Conservation (phyloP, 176 grass and related monocot species). For the Phoenix roebelenii region DNA sequence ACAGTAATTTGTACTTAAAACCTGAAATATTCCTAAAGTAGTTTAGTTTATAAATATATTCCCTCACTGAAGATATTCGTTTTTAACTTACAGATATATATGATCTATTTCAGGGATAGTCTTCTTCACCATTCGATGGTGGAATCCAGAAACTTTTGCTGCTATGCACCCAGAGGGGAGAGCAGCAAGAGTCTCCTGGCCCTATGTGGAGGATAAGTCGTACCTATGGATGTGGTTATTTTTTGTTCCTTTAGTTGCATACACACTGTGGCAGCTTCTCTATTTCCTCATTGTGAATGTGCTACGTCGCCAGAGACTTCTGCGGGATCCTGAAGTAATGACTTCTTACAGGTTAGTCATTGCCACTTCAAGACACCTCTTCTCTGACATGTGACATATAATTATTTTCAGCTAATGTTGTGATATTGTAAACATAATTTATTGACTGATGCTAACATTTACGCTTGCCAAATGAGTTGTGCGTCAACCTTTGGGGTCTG, state of each 20-base stretch:
- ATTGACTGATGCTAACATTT: too few species aligned
- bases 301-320: constrained; percentile 67
- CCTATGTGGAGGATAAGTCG: constrained; percentile 83
- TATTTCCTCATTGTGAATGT: constrained; percentile 90
- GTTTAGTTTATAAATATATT: too few species aligned
- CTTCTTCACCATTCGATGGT: constrained; percentile 95
- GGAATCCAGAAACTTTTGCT: constrained; percentile 92
- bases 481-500: too few species aligned
- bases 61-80: not conserved
- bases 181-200: constrained; percentile 77
- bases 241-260: constrained; percentile 88
- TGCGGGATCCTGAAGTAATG: constrained; percentile 95
- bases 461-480: too few species aligned
- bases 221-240: constrained; percentile 94
- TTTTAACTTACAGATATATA: not conserved
- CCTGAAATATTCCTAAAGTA: not conserved
- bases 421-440: too few species aligned
- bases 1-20: not conserved
- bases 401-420: too few species aligned
- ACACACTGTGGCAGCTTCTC: constrained; percentile 84
- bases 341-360: constrained; percentile 77
- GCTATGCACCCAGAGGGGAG: constrained; percentile 94
- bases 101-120: constrained; percentile 64
- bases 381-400: too few species aligned
- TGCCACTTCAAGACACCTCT: too few species aligned